phyloP scores from a whole-genome alignment of 169 alveolate species.

The Plasmodium fragile region DNA sequence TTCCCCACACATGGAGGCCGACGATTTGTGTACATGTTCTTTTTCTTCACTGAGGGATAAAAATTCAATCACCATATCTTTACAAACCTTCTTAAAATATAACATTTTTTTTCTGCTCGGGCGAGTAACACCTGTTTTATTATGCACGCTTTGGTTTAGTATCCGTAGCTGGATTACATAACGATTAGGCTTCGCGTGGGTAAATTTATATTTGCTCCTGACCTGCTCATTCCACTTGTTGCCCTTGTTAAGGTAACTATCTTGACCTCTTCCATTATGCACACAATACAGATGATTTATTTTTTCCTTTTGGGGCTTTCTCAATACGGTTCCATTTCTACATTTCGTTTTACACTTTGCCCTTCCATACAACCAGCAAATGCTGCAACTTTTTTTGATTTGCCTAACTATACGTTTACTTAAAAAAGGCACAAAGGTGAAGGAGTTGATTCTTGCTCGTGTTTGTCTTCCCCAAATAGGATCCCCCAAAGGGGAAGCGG shows the following conservation, averaged over 20 bases:
- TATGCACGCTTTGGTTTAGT: background rate
- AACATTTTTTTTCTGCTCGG: background rate
- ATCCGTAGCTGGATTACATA: background rate
- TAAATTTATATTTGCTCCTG: background rate
- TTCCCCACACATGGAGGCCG: background rate
- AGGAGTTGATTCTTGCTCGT: background rate
- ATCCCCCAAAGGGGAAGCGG: background rate
- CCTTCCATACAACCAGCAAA: background rate
- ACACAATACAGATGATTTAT: background rate
- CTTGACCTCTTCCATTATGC: background rate
- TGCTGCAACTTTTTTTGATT: background rate
- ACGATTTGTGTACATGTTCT: background rate
- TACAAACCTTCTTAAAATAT: background rate
- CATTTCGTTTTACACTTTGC: background rate
- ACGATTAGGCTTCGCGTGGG: background rate
- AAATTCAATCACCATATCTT: conserved; percentile 4
- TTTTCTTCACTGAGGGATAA: background rate
- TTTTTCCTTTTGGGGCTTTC: background rate
- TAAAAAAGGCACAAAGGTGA: background rate
- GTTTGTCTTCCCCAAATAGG: background rate
- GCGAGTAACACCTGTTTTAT: background rate
- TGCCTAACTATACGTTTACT: background rate
- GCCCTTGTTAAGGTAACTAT: background rate
- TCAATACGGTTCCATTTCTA: background rate
- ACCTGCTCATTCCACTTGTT: background rate